Conservation (phyloP, 2,329 filamentous ascomycete genomes). For the Monilinia fructigena region DNA sequence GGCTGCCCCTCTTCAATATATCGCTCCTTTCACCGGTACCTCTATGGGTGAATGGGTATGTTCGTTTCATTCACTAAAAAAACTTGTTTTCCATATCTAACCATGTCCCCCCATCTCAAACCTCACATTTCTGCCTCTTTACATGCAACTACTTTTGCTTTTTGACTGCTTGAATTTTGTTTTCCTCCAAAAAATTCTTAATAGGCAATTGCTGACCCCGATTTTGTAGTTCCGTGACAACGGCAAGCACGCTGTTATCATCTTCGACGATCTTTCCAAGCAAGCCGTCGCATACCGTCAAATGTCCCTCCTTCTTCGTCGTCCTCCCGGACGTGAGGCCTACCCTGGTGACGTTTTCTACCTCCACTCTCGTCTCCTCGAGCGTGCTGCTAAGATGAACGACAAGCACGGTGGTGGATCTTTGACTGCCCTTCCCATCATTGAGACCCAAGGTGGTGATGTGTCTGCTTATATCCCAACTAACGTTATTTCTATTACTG, state of each 20-base stretch:
- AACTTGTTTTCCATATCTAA: no score
- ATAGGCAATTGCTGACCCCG: background rate
- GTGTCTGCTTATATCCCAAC: constrained; percentile 99
- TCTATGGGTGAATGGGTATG: background rate
- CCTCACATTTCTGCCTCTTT: background rate
- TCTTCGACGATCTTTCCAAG: constrained; percentile 96
- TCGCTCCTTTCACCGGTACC: constrained; percentile 83
- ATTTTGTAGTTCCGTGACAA: constrained; percentile 66
- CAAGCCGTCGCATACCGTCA: constrained; percentile 98
- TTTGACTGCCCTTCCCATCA: constrained; percentile 93
- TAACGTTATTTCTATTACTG: constrained; percentile 99
- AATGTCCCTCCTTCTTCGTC: constrained; percentile 97
- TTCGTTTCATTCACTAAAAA: background rate
- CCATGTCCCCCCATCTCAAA: background rate
- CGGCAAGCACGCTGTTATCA: constrained; percentile 83
- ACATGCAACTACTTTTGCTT: no score
- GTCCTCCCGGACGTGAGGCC: constrained; percentile 97
- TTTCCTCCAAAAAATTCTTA: no score
- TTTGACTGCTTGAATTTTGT: no score
- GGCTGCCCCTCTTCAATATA: constrained; percentile 90
- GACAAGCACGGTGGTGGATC: constrained; percentile 92
- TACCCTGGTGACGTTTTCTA: constrained; percentile 99
- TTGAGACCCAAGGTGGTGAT: constrained; percentile 99
- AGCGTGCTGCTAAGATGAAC: constrained; percentile 99
- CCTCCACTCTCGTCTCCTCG: constrained; percentile 95